Evolutionary conservation across 495 filamentous ascomycete species (phyloP).

Genomic region (Aspergillus panamensis): DNA sequence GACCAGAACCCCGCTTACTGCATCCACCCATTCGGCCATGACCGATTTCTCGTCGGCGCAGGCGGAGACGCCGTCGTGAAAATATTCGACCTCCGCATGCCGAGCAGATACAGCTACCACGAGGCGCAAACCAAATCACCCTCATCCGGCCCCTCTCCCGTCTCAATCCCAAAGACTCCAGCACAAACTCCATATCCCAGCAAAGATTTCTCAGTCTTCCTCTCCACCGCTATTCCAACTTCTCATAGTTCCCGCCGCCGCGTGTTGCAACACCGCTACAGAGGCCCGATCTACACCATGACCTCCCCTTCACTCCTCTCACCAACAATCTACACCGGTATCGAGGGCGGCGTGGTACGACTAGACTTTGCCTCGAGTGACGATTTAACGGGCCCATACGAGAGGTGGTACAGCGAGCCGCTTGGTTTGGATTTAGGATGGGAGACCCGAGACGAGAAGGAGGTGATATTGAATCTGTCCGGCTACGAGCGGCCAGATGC

Average conservation of each 20-base stretch:
- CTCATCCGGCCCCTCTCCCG: neutral
- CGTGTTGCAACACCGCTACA: constrained; percentile 21
- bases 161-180: neutral
- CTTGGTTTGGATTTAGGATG: constrained; percentile 24
- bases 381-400: constrained; percentile 32
- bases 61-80: constrained; percentile 57
- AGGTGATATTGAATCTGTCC: constrained; percentile 30
- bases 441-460: neutral
- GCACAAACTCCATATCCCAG: constrained; percentile 14
- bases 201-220: constrained; percentile 40
- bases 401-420: constrained; percentile 36
- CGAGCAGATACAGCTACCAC: constrained; percentile 43
- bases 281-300: constrained; percentile 56
- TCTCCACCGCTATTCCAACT: constrained; percentile 28
- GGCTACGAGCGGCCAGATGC: constrained; percentile 42
- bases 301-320: constrained; percentile 54
- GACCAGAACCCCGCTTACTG: constrained; percentile 59
- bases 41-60: constrained; percentile 56
- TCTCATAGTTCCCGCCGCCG: constrained; percentile 6
- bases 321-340: constrained; percentile 55
- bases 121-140: constrained; percentile 23
- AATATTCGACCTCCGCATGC: constrained; percentile 62
- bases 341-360: constrained; percentile 50
- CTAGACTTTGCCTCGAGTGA: constrained; percentile 52
- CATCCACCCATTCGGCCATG: constrained; percentile 51